Evolutionary conservation across 441 rosid genomes (phyloP).

Genomic region (Codiaeum variegatum): DNA sequence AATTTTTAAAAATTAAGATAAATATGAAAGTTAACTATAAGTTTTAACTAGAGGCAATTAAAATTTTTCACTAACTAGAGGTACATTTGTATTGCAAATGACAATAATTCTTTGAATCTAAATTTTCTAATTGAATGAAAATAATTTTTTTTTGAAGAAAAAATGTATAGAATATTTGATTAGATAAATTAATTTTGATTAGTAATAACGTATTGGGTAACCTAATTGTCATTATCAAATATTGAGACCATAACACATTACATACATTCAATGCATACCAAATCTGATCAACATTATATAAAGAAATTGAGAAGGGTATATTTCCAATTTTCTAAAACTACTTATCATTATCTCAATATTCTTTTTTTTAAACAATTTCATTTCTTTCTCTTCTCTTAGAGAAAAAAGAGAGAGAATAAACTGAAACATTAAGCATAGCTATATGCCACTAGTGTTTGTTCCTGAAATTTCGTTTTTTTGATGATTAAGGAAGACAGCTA

Average conservation of each 20-base stretch:
- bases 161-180: too few species aligned
- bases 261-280: neutral
- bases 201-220: neutral
- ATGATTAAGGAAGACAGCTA: constrained; percentile 17
- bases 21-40: too few species aligned
- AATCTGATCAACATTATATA: neutral
- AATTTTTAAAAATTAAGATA: too few species aligned
- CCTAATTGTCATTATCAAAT: neutral
- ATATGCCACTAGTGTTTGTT: constrained; percentile 13
- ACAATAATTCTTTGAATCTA: too few species aligned
- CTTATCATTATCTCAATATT: constrained; percentile 9
- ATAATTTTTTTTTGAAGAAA: too few species aligned
- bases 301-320: neutral
- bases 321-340: constrained; percentile 21
- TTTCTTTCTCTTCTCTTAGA: constrained; percentile 16
- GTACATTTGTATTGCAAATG: too few species aligned
- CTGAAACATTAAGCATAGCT: constrained; percentile 12
- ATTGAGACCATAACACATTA: neutral
- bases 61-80: too few species aligned
- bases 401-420: constrained; percentile 10
- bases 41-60: too few species aligned
- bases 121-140: too few species aligned
- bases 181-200: too few species aligned
- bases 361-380: constrained; percentile 12
- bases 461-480: constrained; percentile 9